These are phyloP conservation scores for Yarrowia phangngaensis DNA, from an alignment of 805 yeast genomes.

Conservation along the genomic window DNA sequence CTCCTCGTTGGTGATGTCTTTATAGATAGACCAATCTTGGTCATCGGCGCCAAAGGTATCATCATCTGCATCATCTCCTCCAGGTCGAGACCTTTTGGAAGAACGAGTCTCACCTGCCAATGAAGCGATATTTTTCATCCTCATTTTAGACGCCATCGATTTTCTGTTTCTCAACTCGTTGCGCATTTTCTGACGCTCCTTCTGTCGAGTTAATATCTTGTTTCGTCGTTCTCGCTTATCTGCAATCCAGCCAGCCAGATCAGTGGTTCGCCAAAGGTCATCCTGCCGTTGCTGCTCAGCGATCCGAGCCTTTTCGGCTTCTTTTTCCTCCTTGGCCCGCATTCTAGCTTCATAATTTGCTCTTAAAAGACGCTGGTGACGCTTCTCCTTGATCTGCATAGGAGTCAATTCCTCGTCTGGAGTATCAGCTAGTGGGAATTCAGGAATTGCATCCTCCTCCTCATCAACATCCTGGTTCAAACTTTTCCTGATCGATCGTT, in stretches of 20 bases:
- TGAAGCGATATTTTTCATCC: slow-evolving; percentile 88
- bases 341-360: slow-evolving; percentile 86
- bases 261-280: slow-evolving; percentile 68
- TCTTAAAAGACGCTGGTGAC: slow-evolving; percentile 75
- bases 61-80: slow-evolving; percentile 36
- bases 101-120: slow-evolving; percentile 62
- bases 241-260: slow-evolving; percentile 75
- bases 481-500: slow-evolving; percentile 65
- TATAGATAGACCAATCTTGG: slow-evolving; percentile 90
- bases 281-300: slow-evolving; percentile 65
- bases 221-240: slow-evolving; percentile 61
- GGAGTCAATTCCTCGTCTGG: slow-evolving; percentile 81
- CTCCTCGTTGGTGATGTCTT: slow-evolving; percentile 70
- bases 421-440: slow-evolving; percentile 69
- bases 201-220: slow-evolving; percentile 54
- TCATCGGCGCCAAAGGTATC: slow-evolving; percentile 95
- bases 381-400: slow-evolving; percentile 79
- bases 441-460: slow-evolving; percentile 50
- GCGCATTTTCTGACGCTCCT: slow-evolving; percentile 64
- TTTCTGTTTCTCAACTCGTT: slow-evolving; percentile 82
- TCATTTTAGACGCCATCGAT: slow-evolving; percentile 83
- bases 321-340: slow-evolving; percentile 75
- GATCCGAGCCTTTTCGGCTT: slow-evolving; percentile 54
- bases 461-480: slow-evolving; percentile 61
- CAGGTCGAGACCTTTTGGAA: slow-evolving; percentile 31